phyloP scores from a whole-genome alignment of 148 eudicot genomes.

The Camellia japonica region DNA sequence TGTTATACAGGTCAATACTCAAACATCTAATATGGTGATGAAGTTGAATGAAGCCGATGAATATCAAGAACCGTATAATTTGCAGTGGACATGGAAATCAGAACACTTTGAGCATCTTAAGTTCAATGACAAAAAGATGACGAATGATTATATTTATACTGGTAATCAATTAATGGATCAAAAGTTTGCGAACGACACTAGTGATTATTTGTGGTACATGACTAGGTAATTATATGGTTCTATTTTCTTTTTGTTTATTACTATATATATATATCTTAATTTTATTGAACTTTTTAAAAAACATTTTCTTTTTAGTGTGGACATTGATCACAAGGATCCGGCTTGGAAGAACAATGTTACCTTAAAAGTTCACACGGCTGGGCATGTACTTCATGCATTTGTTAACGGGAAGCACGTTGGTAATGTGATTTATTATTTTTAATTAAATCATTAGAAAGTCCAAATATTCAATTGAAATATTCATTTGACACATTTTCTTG shows the following conservation, averaged over 20 bases:
- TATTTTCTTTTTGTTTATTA: neutral
- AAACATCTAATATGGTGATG: slow-evolving; percentile 27
- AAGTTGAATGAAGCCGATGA: slow-evolving; percentile 4
- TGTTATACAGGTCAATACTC: slow-evolving; percentile 21
- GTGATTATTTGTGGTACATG: slow-evolving; percentile 42
- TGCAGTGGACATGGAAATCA: slow-evolving; percentile 31
- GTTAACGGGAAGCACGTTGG: slow-evolving; percentile 36
- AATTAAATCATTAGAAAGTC: neutral
- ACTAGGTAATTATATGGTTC: slow-evolving; percentile 25
- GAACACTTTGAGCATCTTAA: slow-evolving; percentile 17
- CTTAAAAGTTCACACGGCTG: slow-evolving; percentile 27
- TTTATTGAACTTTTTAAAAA: neutral
- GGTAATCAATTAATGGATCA: slow-evolving; percentile 19
- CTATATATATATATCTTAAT: too few relatives aligned
- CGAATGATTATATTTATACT: slow-evolving; percentile 6
- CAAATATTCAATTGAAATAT: too few relatives aligned
- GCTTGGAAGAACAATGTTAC: slow-evolving; percentile 20
- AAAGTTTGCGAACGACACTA: slow-evolving; percentile 24
- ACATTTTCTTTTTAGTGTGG: neutral
- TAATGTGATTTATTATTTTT: neutral
- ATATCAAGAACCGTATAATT: neutral
- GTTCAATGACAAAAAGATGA: neutral
- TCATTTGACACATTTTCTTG: neutral
- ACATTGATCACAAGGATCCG: slow-evolving; percentile 21
- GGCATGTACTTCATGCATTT: slow-evolving; percentile 37